These are phyloP conservation scores for Metschnikowia santaceciliae DNA, from an alignment of 805 yeast genomes.

Conservation along the genomic window DNA sequence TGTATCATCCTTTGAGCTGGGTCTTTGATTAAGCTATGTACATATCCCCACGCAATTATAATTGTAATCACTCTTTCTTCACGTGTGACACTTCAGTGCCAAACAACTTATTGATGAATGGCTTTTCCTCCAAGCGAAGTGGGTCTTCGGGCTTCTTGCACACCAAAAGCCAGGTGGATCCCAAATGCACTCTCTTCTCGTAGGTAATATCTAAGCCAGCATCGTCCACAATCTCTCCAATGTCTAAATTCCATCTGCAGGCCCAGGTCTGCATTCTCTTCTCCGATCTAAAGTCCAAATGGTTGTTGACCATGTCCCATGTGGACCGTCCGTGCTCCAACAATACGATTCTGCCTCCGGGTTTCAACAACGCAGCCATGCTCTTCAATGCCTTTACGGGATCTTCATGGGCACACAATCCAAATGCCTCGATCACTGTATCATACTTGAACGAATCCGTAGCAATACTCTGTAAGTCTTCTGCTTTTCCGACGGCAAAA, in stretches of 20 bases:
- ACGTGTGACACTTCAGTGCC: conserved; percentile 33
- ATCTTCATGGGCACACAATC: conserved; percentile 92
- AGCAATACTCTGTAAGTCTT: conserved; percentile 64
- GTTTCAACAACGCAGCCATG: conserved; percentile 69
- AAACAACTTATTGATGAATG: conserved; percentile 38
- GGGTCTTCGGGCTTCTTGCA: conserved; percentile 73
- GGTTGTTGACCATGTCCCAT: conserved; percentile 71
- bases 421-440: conserved; percentile 90
- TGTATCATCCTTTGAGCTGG: background rate
- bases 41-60: background rate
- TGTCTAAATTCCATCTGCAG: conserved; percentile 95
- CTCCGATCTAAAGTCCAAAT: conserved; percentile 78
- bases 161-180: conserved; percentile 85
- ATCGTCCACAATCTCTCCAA: conserved; percentile 78
- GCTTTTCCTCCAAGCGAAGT: conserved; percentile 40
- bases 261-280: conserved; percentile 90
- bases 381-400: conserved; percentile 79
- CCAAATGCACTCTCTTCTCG: conserved; percentile 79
- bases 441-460: conserved; percentile 62
- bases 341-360: conserved; percentile 84
- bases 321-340: conserved; percentile 91
- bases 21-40: background rate
- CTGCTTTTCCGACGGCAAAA: conserved; percentile 88
- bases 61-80: conserved; percentile 13
- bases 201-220: conserved; percentile 81